Evolutionary conservation across 495 filamentous ascomycete genomes (phyloP), one percentile per base, ranked within the genome.

Genomic region (Penicillium alfredii): DNA sequence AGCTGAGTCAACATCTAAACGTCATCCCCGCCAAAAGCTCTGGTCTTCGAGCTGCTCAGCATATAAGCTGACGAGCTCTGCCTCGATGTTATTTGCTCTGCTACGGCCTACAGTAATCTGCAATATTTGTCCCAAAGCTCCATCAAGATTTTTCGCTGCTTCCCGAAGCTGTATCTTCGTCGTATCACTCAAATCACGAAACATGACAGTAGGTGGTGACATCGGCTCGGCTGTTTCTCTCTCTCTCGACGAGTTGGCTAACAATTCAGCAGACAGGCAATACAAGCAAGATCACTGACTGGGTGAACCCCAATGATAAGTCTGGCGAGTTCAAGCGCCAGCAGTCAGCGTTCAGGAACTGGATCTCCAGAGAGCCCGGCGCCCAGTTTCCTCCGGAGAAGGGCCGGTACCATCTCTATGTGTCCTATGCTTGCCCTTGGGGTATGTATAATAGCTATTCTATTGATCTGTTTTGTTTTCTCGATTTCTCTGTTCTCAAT

Each of bases 241-340:
- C 23, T 25, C 8, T n/a, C 3, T 3, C 8, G 5, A 25, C 5
- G 22, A 8, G 2, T 25, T 8, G 23, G 8, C 8, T 9, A 25
- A 9, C 5, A 8, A 4, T 25, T 25, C 5, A 9, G 23, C 20
- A 67, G 63, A 63, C 59, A 6, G 49, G 56, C 28, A 64, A 55
- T 30, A 11, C 54, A 6, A 30, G 21, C 16, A 68, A 68, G 22
- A 92, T 94, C 57, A 88, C 86, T 18, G 73, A 89, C 49, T 95
- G 87, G 87, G 88, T 88, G 11, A 65, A 73, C 14, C 80, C 78
- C 22, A 64, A 66, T 38, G 82, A 88, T 61, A 81, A 76, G 43
- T 73, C 77, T 2, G 89, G 89, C 63, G 88, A 94, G 62, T 96
- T 93, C 78, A 93, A 92, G 65, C 81, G 85, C 20, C 78, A 79